phyloP scores from a whole-genome alignment of 805 yeast genomes.

The Schizosaccharomyces octosporus region DNA sequence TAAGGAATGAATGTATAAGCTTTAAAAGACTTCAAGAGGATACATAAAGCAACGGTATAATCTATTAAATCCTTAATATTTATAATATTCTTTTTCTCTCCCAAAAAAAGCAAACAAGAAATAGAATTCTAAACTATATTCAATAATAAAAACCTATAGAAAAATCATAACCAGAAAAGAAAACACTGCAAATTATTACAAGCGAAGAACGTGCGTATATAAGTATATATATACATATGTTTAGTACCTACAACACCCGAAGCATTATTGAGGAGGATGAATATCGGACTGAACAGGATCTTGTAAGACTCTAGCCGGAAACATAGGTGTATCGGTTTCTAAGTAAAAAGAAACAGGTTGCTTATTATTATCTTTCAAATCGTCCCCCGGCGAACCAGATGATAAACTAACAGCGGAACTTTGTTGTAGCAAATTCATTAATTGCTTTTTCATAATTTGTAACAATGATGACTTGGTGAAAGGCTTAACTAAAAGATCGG shows the following conservation, averaged over 20 bases:
- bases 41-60: too few relatives aligned
- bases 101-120: too few relatives aligned
- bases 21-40: too few relatives aligned
- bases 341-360: not conserved
- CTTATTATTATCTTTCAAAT: not conserved
- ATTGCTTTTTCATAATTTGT: conserved; percentile 39
- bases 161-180: too few relatives aligned
- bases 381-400: not conserved
- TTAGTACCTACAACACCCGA: not conserved
- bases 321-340: not conserved
- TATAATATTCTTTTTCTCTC: too few relatives aligned
- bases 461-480: conserved; percentile 71
- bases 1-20: too few relatives aligned
- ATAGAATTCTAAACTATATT: too few relatives aligned
- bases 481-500: conserved; percentile 80
- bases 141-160: too few relatives aligned
- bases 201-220: not conserved
- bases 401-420: not conserved
- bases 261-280: not conserved
- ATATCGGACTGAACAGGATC: not conserved
- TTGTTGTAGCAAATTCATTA: conserved; percentile 7
- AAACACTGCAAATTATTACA: too few relatives aligned
- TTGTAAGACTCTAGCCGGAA: not conserved
- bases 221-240: not conserved
- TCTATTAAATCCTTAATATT: too few relatives aligned